Base-by-base conservation (phyloP, 352 stramenopile species). In the Phytophthora macrochlamydospora region DNA sequence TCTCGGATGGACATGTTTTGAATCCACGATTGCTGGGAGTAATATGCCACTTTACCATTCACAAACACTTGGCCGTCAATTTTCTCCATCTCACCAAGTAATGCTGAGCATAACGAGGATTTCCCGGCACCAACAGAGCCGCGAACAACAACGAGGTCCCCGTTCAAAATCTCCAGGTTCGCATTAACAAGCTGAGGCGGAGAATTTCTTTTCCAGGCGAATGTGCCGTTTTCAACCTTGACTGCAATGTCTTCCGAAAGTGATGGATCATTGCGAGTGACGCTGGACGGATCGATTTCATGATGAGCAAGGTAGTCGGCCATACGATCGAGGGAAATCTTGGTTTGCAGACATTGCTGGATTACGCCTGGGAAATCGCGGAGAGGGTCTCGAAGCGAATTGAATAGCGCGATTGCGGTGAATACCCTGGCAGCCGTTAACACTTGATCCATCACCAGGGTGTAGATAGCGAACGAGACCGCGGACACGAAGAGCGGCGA, bases 1-100 rank as follows among this genome's bases (percentile, higher is more conserved):
- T 97, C 87, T 11, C 78, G 71, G 7, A 99, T 71, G 5, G 91
- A 95, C 59, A 90, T 92, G 77, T 98, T 99, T 63, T 98, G 83
- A 59, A 99, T 98, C 77, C 97, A 98, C 31, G 92, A 70, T 38
- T 90, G 79, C 68, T 98, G 91, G 18, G 88, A 70, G 56, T 83
- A 93, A 67, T 93, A 96, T 49, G 75, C 78, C 13, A 85, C 64
- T 3, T 37, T 54, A 1, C 77, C 79, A 14, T 68, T 53, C 12
- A 89, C 73, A 37, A 71, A 67, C 0, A 90, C 77, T 0, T 62
- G 46, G 1, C 83, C 79, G 2, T n/a, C 12, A 0, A 51, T 9
- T 50, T 87, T 86, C 58, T 91, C 78, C 79, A 99, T 98, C 62
- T 99, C 82, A 7, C 83, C 80, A 2, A 91, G 66, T 4, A 91